Base-by-base conservation (phyloP, 495 filamentous ascomycete species). In the Polyplosphaeria fusca region DNA sequence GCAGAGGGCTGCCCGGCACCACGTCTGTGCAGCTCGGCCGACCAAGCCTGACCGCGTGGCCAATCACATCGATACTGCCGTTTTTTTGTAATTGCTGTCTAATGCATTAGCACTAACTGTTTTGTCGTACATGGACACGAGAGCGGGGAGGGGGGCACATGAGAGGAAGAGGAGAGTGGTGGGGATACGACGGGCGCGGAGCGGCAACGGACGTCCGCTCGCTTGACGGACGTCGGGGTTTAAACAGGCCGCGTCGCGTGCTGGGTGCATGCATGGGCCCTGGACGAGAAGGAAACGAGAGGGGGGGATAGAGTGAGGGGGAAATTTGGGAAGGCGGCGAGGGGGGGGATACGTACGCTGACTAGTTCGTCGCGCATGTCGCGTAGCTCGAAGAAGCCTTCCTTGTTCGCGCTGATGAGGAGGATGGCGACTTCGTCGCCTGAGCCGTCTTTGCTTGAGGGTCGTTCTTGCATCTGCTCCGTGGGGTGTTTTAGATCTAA, bases 361-460 rank as follows among this genome's bases (percentile, higher is more conserved):
- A 95, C 84, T 30, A 96, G 77, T 14, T 84, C 76, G 68, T 95
- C 80, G 47, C 89, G 84, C 88, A 96, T 95, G 42, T 78, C 76
- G 65, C 90, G 81, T 63, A 97, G 77, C 52, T 91, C 87, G 71
- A 86, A 96, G 71, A 99, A 97, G 56, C 84, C 84, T 69, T 97
- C 91, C 63, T 91, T 94, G 51, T 95, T 83, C 3, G 93, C 81
- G 67, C 88, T 94, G 66, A 97, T 96, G 46, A 99, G 80, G 12
- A 99, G 79, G 23, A 96, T 82, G 19, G 91, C 92, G n/a, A 92
- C 82, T 37, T 90, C 87, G 40, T 90, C 87, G 44, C 88, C 81
- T 26, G 77, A 78, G 26, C 52, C 61, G 18, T 73, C 67, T 7
- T 61, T 52, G 32, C 67, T 64, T 16, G 50, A 27, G 2, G 69